These are phyloP conservation scores for Albophoma yamanashiensis DNA, from an alignment of 2,329 filamentous ascomycete species.

Conservation along the genomic window DNA sequence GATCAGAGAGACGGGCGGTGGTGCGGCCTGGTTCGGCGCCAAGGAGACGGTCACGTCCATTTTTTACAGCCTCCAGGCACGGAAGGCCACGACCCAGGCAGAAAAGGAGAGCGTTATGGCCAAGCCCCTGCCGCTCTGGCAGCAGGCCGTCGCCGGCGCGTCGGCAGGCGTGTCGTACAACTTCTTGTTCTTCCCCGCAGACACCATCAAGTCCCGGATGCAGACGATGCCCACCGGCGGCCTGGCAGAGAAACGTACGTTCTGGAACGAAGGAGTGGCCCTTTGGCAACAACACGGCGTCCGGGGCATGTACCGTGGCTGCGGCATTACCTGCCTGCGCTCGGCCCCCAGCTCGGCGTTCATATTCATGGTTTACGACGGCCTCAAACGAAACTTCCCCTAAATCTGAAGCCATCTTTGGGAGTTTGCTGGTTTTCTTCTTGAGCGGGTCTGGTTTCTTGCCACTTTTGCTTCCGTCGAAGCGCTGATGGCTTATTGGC, in stretches of 20 bases:
- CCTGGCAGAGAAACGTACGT: constrained; percentile 48
- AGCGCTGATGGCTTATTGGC: neutral
- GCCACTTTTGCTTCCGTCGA: constrained; percentile 8
- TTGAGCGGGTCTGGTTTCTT: neutral
- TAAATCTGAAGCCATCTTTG: constrained; percentile 20
- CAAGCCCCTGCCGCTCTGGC: constrained; percentile 62
- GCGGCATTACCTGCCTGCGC: constrained; percentile 81
- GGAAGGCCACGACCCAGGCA: constrained; percentile 23
- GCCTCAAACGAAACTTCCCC: constrained; percentile 60
- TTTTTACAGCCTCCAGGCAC: constrained; percentile 50
- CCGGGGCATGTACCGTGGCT: constrained; percentile 82
- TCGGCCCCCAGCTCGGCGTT: constrained; percentile 94
- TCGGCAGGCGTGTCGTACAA: constrained; percentile 90
- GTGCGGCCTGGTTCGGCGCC: constrained; percentile 88
- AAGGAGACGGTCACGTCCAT: constrained; percentile 71
- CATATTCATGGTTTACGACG: constrained; percentile 94
- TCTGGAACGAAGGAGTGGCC: constrained; percentile 58
- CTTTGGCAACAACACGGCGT: constrained; percentile 79
- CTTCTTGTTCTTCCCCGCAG: constrained; percentile 92
- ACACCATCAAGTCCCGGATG: constrained; percentile 96
- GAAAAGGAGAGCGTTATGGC: constrained; percentile 31
- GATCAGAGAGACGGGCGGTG: constrained; percentile 86
- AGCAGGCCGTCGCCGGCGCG: constrained; percentile 81
- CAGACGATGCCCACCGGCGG: constrained; percentile 69
- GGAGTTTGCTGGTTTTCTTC: neutral